Evolutionary conservation across 768 basidiomycete genomes (phyloP).

Genomic region (Hypholoma sublateritium): DNA sequence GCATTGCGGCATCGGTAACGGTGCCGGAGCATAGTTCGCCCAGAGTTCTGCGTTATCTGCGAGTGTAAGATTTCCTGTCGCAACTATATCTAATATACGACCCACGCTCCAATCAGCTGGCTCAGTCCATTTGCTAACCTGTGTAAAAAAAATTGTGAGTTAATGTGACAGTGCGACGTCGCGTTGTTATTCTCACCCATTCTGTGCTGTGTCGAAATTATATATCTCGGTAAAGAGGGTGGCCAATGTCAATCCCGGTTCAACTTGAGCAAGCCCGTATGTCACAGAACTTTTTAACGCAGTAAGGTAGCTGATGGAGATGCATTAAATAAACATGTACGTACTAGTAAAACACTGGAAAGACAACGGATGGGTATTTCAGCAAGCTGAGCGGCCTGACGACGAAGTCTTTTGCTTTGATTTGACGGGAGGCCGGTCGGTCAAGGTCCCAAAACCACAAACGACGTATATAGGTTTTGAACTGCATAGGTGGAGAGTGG

Average conservation of each 20-base stretch:
- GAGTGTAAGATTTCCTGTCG: background rate
- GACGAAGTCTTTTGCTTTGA: slow-evolving; percentile 27
- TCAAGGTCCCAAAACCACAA: slow-evolving; percentile 31
- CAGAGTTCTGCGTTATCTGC: slow-evolving; percentile 20
- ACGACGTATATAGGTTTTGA: slow-evolving; percentile 25
- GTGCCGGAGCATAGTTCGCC: slow-evolving; percentile 37
- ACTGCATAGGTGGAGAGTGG: slow-evolving; percentile 24
- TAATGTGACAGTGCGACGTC: background rate
- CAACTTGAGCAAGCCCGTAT: slow-evolving; percentile 39
- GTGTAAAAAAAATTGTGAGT: background rate
- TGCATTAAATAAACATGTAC: slow-evolving; percentile 1
- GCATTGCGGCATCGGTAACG: slow-evolving; percentile 36
- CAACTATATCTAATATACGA: background rate
- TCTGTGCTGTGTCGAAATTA: slow-evolving; percentile 36
- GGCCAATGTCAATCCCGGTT: slow-evolving; percentile 37
- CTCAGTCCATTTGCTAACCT: slow-evolving; percentile 37
- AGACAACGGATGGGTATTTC: slow-evolving; percentile 38
- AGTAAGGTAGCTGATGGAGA: too few species aligned
- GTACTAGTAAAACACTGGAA: slow-evolving; percentile 37
- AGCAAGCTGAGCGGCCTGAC: slow-evolving; percentile 38
- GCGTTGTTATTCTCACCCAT: slow-evolving; percentile 24
- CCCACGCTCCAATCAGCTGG: slow-evolving; percentile 35
- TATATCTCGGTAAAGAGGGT: slow-evolving; percentile 36
- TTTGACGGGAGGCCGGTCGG: slow-evolving; percentile 24
- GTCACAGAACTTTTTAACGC: slow-evolving; percentile 26